Evolutionary conservation across 2,329 filamentous ascomycete genomes (phyloP), one percentile per base, ranked within the genome.

Genomic region (Pseudocercospora vitis): DNA sequence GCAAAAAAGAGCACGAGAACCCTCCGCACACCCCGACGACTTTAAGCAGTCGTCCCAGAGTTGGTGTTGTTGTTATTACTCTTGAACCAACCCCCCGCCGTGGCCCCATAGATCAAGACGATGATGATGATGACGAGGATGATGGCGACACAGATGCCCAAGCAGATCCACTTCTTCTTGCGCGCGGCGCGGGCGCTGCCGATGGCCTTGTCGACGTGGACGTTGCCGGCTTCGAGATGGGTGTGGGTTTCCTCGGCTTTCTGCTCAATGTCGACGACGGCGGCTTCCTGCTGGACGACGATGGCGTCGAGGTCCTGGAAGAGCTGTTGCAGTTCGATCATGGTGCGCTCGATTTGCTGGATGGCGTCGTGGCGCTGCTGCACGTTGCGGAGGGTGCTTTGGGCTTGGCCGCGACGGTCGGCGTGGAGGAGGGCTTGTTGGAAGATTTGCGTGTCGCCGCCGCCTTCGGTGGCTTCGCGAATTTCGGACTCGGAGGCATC

Each of bases 81-180:
- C 35, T 61, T 63, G 52, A 62, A 62, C 59, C 60, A 63, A 5
- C 63, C 60, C 21, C 56, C 57, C 11, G 55, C 53, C 2, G 58
- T 63, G 2, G 64, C 66, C 28, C 64, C 63, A 48, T 65, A 67
- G 23, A 71, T 71, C 24, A 70, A 47, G 19, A 70, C 68, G 48
- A 76, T 68, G 42, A 76, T 57, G 50, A 73, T 69, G 57, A 76
- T 67, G 54, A 68, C 52, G 37, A 68, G 24, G 39, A 71, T 62
- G 55, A 70, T 68, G 52, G 62, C 63, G 29, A 67, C 64, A 64
- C 79, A 76, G 67, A 96, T 89, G 66, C 86, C 85, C 63, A 96
- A 75, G 78, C 91, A 96, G 71, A 88, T 91, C 91, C 91, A 96
- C 87, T 96, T 96, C 90, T 95, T 95, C 77, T 85, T 89, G 63